Base-by-base conservation (phyloP, 495 filamentous ascomycete species). In the Xylaria nigripes region DNA sequence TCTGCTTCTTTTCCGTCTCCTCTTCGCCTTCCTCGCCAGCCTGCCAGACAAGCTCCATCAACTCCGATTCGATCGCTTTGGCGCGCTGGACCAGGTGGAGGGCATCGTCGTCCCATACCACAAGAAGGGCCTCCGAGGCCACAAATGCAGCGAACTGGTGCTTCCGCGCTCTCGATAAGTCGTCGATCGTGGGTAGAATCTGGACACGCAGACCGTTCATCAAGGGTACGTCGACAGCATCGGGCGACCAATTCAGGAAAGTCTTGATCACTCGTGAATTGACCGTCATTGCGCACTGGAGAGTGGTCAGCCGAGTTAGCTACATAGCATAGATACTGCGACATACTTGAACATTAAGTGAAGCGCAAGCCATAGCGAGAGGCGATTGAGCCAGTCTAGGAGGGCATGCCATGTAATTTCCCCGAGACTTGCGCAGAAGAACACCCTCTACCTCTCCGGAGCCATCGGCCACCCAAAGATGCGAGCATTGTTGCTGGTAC, bases 81-180 rank as follows among this genome's bases (percentile, higher is more conserved):
- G 86, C 86, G 48, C 86, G 70, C 47, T 74, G 58, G 15, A 88
- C 77, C 23, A 89, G 69, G 56, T 88, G 81, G 36, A 83, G 70
- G 0, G 86, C 78, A 45, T 89, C 86, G 54, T 89, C 86, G 48
- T 89, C 86, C 86, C 86, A 89, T 5, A 89, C 86, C 0, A 89
- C 74, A 2, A 89, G 67, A 16, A 89, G 63, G 3, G 76, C 74
- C 45, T 86, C 84, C 16, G 78, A 79, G 3, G 84, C 84, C 36
- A 89, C 77, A 60, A 89, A 89, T 48, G 86, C 86, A 23, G 86
- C 86, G 46, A 86, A 88, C 63, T 89, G 86, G 65, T 86, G 78
- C 60, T 86, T 89, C 52, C 84, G 71, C 13, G 84, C 85, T 34
- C 79, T 71, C 2, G 81, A 73, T 32, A 89, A 72, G 62, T 87